Conservation (phyloP, 176 grass and related monocot genomes). For the Juncus inflexus region DNA sequence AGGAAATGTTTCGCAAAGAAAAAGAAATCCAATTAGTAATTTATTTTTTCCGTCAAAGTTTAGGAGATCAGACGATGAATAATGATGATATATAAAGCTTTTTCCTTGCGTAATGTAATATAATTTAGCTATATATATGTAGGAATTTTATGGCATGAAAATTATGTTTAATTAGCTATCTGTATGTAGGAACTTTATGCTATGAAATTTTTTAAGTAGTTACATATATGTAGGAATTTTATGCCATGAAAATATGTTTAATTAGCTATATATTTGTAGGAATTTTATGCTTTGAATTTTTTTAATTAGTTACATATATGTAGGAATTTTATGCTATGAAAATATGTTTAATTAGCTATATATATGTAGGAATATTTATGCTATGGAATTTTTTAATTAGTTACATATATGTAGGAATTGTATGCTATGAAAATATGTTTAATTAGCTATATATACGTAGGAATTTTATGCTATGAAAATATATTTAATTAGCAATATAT, state of each 20-base stretch:
- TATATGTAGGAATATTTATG: neutral
- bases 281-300: no score
- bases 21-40: constrained; percentile 2
- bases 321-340: constrained; percentile 12
- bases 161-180: neutral
- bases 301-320: no score
- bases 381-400: neutral
- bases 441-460: neutral
- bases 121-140: neutral
- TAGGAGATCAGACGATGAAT: neutral
- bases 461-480: neutral
- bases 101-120: no score
- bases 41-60: neutral
- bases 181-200: neutral
- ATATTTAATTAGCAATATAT: no score
- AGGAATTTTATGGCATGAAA: constrained; percentile 9
- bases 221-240: no score
- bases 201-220: neutral
- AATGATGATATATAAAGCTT: neutral
- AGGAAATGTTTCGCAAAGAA: constrained; percentile 6
- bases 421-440: neutral
- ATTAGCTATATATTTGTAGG: no score
- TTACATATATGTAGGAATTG: no score
- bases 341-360: neutral
- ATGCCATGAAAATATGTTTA: no score